These are phyloP conservation scores for Suillus spraguei DNA, from an alignment of 768 basidiomycete species.

Conservation along the genomic window DNA sequence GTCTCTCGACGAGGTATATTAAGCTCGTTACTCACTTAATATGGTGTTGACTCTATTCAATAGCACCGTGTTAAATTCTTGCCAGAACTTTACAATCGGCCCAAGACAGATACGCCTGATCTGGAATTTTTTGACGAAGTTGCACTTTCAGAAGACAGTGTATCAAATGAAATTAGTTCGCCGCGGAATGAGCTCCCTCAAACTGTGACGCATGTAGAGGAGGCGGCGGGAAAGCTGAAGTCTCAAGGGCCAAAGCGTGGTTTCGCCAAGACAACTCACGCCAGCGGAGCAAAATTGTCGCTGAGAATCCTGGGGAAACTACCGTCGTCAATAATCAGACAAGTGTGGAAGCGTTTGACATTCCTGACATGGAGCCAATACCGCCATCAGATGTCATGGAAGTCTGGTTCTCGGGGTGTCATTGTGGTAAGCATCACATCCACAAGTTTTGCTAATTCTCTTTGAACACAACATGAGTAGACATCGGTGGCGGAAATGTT, in stretches of 20 bases:
- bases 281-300: background rate
- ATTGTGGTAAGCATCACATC: slow-evolving; percentile 55
- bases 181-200: slow-evolving; percentile 4
- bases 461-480: slow-evolving; percentile 34
- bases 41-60: slow-evolving; percentile 15
- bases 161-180: background rate
- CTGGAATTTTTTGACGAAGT: slow-evolving; percentile 29
- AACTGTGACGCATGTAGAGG: slow-evolving; percentile 9
- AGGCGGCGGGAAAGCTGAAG: background rate
- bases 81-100: slow-evolving; percentile 63
- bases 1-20: slow-evolving; percentile 69
- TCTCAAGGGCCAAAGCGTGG: background rate
- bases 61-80: slow-evolving; percentile 69
- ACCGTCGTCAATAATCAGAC: background rate
- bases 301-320: background rate
- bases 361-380: background rate
- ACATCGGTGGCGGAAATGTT: slow-evolving; percentile 70
- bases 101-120: slow-evolving; percentile 24
- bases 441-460: background rate
- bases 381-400: slow-evolving; percentile 59
- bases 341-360: background rate
- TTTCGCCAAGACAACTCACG: background rate
- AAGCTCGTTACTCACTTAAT: background rate
- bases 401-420: slow-evolving; percentile 82
- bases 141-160: background rate